phyloP scores from a whole-genome alignment of 495 filamentous ascomycete species.

The Schizothecium vesticola region DNA sequence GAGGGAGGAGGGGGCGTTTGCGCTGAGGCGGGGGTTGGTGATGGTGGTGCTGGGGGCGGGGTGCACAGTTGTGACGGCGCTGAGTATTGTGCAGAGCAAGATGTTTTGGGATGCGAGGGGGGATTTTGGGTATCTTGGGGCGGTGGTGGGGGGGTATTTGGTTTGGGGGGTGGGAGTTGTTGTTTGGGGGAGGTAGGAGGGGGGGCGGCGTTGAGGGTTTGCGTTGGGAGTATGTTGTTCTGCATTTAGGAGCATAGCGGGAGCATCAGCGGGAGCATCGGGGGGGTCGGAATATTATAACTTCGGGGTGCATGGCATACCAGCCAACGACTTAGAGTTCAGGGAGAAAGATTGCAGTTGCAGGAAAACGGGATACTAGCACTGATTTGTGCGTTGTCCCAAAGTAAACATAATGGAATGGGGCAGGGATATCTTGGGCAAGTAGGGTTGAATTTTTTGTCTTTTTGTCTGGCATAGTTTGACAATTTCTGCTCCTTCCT shows the following conservation, averaged over 20 bases:
- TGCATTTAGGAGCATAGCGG: neutral
- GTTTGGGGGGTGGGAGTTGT: neutral
- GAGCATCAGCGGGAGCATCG: neutral
- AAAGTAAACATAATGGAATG: too few relatives aligned
- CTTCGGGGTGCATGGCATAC: neutral
- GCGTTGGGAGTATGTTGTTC: too few relatives aligned
- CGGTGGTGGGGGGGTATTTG: neutral
- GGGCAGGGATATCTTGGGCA: neutral
- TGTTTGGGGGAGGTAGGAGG: neutral
- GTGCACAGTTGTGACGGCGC: neutral
- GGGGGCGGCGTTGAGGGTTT: too few relatives aligned
- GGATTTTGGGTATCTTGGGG: neutral
- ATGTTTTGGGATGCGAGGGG: neutral
- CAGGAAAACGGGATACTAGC: too few relatives aligned
- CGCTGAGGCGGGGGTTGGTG: neutral
- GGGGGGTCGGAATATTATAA: neutral
- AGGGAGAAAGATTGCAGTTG: too few relatives aligned
- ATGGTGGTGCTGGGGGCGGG: neutral
- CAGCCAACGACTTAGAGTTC: too few relatives aligned
- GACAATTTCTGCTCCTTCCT: neutral
- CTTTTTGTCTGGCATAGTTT: too few relatives aligned
- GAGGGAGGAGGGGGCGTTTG: neutral
- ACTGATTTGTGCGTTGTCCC: too few relatives aligned
- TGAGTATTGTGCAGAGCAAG: neutral
- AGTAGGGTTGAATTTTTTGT: neutral